Base-by-base conservation (phyloP, 2,329 filamentous ascomycete genomes). In the Arthroderma sp. region DNA sequence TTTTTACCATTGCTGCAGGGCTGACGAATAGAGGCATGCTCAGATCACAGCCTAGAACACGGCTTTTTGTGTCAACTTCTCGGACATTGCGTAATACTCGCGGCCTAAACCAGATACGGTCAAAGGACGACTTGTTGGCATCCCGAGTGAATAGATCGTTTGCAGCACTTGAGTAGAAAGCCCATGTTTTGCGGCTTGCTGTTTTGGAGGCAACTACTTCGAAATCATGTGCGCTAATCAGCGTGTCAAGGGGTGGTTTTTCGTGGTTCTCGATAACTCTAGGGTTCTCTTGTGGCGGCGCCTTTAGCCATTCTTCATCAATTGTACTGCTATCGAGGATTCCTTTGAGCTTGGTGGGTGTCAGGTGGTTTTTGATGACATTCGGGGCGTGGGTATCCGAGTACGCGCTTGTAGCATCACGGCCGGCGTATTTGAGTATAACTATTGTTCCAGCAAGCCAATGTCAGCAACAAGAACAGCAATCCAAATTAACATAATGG, bases 161-260 rank as follows among this genome's bases (percentile, higher is more conserved):
- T 7, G 79, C 75, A 1, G 78, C 80, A 6, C 77, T 80, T 15
- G 76, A 80, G 56, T 79, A 75, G 54, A 82, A 83, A 0, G 79
- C 80, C 76, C 77, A 82, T n/a, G 78, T 74, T 54, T 83, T 83
- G 22, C 72, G 69, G 6, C 69, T 68, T 40, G 80, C 68, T 4
- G 70, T 72, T 28, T 65, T 64, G 10, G 70, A 68, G 3, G 79
- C 78, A 0, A 72, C 75, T 7, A 63, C 47, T 42, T 76, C 71
- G 54, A 82, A 82, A 61, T 83, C 79, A 49, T 78, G 66, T 5
- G 72, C 65, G 52, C 69, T 78, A 55, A 80, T 74, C 27, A 80
- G 55, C 7, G 66, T 70, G n/a, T 70, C 61, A 8, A 79, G 62
- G 2, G 72, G 68, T 51, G 10, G 48, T 41, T 48, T 50, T 50